Conservation (phyloP, 2,329 filamentous ascomycete genomes). For the Rutstroemia sp. region DNA sequence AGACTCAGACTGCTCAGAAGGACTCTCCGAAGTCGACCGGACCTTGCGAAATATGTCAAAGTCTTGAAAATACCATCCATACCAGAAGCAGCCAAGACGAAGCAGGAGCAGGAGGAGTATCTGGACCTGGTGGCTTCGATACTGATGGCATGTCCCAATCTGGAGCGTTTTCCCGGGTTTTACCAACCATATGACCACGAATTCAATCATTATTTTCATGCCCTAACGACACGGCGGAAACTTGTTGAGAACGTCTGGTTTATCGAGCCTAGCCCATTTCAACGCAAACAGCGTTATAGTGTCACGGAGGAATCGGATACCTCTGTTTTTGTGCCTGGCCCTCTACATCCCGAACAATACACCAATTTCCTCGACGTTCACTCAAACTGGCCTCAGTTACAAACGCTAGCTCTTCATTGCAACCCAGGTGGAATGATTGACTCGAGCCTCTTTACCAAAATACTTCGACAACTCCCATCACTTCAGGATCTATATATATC, state of each 20-base stretch:
- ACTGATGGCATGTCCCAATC: conserved; percentile 57
- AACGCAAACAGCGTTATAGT: conserved; percentile 31
- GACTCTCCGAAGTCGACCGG: conserved; percentile 45
- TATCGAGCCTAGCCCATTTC: conserved; percentile 29
- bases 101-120: conserved; percentile 40
- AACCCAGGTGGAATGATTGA: conserved; percentile 47
- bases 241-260: conserved; percentile 55
- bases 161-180: conserved; percentile 51
- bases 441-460: conserved; percentile 42
- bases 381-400: conserved; percentile 46
- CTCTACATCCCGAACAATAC: conserved; percentile 36
- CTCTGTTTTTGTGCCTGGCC: conserved; percentile 28
- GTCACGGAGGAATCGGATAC: conserved; percentile 18
- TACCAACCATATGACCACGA: conserved; percentile 47
- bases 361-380: conserved; percentile 44
- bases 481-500: conserved; percentile 54
- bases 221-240: conserved; percentile 47
- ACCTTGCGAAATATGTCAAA: conserved; percentile 48
- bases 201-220: conserved; percentile 50
- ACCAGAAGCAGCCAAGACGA: conserved; percentile 31
- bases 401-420: conserved; percentile 52
- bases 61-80: conserved; percentile 48
- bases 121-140: conserved; percentile 51
- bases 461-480: conserved; percentile 43
- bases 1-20: conserved; percentile 50